Evolutionary conservation across 2,329 filamentous ascomycete genomes (phyloP).

Genomic region (Sarocladium strictum): DNA sequence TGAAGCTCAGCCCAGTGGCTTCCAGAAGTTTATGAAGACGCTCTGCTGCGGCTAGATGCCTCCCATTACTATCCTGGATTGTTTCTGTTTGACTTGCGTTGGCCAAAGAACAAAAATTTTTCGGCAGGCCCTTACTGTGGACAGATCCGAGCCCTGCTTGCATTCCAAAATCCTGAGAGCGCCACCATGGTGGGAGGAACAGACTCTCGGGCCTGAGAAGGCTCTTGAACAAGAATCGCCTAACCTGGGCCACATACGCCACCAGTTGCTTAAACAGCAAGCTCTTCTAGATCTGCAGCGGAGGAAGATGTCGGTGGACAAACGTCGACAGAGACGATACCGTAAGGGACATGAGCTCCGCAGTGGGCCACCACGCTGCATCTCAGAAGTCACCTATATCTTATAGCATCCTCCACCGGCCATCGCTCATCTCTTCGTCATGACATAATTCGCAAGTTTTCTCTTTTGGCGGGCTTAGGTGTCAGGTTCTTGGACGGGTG

Average conservation of each 20-base stretch:
- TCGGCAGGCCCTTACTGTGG: not conserved
- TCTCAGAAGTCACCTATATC: not conserved
- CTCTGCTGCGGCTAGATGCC: conserved; percentile 74
- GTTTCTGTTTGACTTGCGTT: conserved; percentile 23
- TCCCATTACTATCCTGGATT: conserved; percentile 18
- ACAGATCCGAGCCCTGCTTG: not conserved
- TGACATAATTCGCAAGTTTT: not conserved
- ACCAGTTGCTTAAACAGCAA: conserved; percentile 1
- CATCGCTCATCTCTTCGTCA: not conserved
- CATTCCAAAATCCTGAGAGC: not conserved
- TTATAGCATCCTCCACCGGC: not conserved
- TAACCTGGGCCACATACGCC: not conserved
- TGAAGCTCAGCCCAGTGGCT: conserved; percentile 71
- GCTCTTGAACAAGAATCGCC: not conserved
- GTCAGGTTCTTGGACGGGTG: not conserved
- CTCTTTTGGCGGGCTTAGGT: not conserved
- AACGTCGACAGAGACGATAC: not conserved
- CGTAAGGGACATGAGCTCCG: not conserved
- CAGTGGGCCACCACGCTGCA: not conserved
- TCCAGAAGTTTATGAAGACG: conserved; percentile 89
- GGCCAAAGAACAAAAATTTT: conserved; percentile 16
- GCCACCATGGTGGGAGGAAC: not conserved
- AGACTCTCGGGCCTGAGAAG: not conserved
- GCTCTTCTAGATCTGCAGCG: conserved; percentile 2
- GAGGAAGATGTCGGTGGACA: not conserved